These are phyloP conservation scores for Colletotrichum kahawae DNA, from an alignment of 2,329 filamentous ascomycete species.

Conservation along the genomic window DNA sequence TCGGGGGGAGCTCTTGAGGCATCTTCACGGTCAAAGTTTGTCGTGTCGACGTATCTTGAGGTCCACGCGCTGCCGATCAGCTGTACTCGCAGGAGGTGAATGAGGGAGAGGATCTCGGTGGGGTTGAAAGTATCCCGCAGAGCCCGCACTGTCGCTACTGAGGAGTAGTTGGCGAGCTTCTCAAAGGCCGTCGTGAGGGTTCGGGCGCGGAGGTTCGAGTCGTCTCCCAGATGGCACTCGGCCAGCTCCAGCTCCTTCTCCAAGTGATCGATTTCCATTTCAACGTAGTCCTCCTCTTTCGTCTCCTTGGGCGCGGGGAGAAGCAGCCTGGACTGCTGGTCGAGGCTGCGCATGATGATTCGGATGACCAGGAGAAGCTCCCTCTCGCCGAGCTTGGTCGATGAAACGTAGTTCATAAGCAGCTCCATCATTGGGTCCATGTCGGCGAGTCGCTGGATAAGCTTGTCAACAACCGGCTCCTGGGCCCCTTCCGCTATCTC, in stretches of 20 bases:
- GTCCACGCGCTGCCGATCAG: constrained; percentile 80
- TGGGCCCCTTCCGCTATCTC: constrained; percentile 50
- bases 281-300: constrained; percentile 39
- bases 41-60: constrained; percentile 68
- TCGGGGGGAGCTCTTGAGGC: constrained; percentile 59
- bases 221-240: constrained; percentile 69
- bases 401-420: constrained; percentile 68
- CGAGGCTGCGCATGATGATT: constrained; percentile 72
- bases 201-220: constrained; percentile 65
- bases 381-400: constrained; percentile 67
- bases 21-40: constrained; percentile 47
- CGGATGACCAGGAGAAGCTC: constrained; percentile 73
- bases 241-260: constrained; percentile 72
- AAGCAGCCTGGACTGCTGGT: constrained; percentile 35
- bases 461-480: constrained; percentile 49
- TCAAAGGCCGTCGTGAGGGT: constrained; percentile 72
- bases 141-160: constrained; percentile 62
- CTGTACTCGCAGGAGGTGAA: constrained; percentile 75
- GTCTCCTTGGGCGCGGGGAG: constrained; percentile 20
- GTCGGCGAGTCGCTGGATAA: constrained; percentile 66
- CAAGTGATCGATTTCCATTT: constrained; percentile 63
- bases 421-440: constrained; percentile 73
- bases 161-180: constrained; percentile 71
- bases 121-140: constrained; percentile 68
- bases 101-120: constrained; percentile 73